Percentiles rank a stretch among this genome's conserved stretches.
phyloP scores from a whole-genome alignment of 192 early-diverging fungal species.

The Backusella tuberculispora region DNA sequence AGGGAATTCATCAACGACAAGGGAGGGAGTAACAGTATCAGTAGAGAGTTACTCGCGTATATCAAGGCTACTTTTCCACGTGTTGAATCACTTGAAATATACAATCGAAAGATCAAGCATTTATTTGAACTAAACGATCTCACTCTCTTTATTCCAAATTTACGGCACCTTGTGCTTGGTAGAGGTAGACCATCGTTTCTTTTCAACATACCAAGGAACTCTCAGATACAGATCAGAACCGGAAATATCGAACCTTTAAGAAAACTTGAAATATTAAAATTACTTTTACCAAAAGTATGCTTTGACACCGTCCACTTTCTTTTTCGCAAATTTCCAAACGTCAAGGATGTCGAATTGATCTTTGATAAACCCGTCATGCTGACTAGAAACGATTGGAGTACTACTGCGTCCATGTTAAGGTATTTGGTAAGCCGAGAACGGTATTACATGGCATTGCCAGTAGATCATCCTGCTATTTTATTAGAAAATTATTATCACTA shows the following conservation, averaged over 20 bases:
- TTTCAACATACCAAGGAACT: background rate
- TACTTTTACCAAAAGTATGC: background rate
- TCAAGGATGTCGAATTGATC: background rate
- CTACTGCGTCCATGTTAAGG: background rate
- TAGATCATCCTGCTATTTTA: background rate
- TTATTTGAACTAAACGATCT: background rate
- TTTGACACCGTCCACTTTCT: background rate
- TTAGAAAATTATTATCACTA: background rate
- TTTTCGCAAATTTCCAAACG: background rate
- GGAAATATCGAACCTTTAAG: background rate
- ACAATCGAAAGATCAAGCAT: background rate
- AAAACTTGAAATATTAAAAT: background rate
- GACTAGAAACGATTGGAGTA: background rate
- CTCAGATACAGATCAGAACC: background rate
- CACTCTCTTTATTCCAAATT: background rate
- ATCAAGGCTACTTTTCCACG: background rate
- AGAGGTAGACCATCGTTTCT: background rate
- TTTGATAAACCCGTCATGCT: background rate
- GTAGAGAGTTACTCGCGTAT: background rate
- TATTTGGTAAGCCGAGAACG: background rate
- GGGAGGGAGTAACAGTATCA: too few relatives aligned
- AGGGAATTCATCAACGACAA: background rate
- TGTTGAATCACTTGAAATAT: background rate
- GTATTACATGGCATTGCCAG: background rate
- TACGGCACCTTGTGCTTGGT: background rate